Percentiles rank a stretch among this genome's conserved stretches.
These are phyloP conservation scores for Sungouiozyma ichnusensis DNA, from an alignment of 805 yeast species.

Conservation along the genomic window DNA sequence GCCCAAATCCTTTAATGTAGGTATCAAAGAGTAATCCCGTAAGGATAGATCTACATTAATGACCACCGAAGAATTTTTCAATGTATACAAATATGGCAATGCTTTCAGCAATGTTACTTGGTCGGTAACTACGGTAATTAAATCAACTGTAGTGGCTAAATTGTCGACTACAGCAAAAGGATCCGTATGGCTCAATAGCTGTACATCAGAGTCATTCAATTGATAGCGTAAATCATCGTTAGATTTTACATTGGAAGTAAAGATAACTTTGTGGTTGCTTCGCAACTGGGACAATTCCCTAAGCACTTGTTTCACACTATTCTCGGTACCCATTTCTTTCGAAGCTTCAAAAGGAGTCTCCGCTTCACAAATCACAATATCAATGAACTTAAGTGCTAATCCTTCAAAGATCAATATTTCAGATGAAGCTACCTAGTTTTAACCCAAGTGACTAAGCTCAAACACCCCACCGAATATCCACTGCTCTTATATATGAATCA, in stretches of 20 bases:
- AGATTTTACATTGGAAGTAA: neutral
- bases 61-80: constrained; percentile 38
- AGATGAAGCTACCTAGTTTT: no score
- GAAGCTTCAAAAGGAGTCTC: no score
- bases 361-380: no score
- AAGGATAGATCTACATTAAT: constrained; percentile 48
- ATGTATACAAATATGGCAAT: constrained; percentile 44
- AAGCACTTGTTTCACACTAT: neutral
- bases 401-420: no score
- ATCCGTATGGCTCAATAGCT: constrained; percentile 21
- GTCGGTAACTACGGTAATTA: constrained; percentile 41
- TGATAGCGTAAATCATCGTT: neutral
- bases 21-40: constrained; percentile 56
- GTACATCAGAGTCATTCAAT: constrained; percentile 7
- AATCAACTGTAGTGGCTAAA: constrained; percentile 8
- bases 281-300: neutral
- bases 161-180: constrained; percentile 16
- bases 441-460: no score
- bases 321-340: neutral
- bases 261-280: neutral
- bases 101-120: constrained; percentile 45
- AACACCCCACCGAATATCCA: no score
- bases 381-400: no score
- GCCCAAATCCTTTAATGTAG: constrained; percentile 65
- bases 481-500: no score